These are phyloP conservation scores for Ananas comosus DNA, from an alignment of 176 grass and related monocot genomes.

Conservation along the genomic window DNA sequence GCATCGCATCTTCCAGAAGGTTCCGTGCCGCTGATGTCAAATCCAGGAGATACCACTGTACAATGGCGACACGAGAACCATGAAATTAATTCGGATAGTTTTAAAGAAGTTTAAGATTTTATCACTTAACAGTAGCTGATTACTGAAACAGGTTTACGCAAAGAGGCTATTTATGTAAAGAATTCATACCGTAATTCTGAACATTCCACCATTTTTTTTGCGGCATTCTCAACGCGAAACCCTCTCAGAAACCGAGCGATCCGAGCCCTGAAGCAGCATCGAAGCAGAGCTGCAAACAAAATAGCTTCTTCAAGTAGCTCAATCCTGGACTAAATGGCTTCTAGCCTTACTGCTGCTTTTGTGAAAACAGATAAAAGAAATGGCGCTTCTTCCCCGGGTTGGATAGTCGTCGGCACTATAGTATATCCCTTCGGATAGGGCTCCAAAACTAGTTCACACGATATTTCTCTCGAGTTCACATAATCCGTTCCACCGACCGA, in stretches of 20 bases:
- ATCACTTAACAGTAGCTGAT: no score
- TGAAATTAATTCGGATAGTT: no score
- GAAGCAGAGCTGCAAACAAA: slow-evolving; percentile 15
- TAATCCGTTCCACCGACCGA: slow-evolving; percentile 95
- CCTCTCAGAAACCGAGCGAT: slow-evolving; percentile 4
- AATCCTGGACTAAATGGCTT: slow-evolving; percentile 57
- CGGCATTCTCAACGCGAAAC: no score
- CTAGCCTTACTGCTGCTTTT: slow-evolving; percentile 87
- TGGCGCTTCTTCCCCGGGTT: slow-evolving; percentile 97
- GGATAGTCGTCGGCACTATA: slow-evolving; percentile 96
- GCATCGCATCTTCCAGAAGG: slow-evolving; percentile 19
- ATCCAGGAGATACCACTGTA: no score
- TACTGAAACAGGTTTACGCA: no score
- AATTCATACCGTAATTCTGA: no score
- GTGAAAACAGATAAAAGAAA: slow-evolving; percentile 99
- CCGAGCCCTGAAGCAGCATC: slow-evolving; percentile 17
- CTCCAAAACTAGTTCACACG: slow-evolving; percentile 91
- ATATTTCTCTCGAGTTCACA: slow-evolving; percentile 95
- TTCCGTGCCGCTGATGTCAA: slow-evolving; percentile 2
- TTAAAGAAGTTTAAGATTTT: no score
- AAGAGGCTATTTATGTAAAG: no score
- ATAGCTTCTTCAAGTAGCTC: slow-evolving; percentile 6
- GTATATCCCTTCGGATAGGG: slow-evolving; percentile 98
- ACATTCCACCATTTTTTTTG: no score
- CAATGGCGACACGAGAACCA: no score